Conservation (phyloP, 2,329 filamentous ascomycete species). For the Gnomoniopsis smithogilvyi region DNA sequence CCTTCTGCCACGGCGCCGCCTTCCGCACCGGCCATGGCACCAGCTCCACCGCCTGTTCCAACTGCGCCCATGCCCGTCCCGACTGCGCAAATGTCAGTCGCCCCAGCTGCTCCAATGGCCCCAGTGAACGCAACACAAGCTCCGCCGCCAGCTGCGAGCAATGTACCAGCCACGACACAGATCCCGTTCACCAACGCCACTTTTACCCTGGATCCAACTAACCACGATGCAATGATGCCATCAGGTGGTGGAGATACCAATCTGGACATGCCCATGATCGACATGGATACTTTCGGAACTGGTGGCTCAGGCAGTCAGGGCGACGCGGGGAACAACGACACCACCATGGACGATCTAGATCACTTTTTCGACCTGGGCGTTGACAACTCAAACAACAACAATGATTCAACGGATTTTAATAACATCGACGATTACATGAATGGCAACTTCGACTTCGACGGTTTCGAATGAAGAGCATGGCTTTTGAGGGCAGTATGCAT, state of each 20-base stretch:
- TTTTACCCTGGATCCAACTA: constrained; percentile 14
- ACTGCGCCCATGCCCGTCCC: background rate
- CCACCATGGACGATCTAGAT: constrained; percentile 34
- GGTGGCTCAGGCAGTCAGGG: constrained; percentile 10
- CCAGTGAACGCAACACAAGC: background rate
- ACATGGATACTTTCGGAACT: constrained; percentile 3
- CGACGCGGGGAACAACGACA: constrained; percentile 25
- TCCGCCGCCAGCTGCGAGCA: background rate
- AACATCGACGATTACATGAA: constrained; percentile 15
- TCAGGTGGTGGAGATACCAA: background rate
- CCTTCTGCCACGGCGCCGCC: constrained; percentile 7
- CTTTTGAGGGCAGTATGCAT: too few species aligned
- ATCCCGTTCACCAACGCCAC: constrained; percentile 18
- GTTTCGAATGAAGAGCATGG: background rate
- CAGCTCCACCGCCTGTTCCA: background rate
- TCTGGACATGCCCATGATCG: constrained; percentile 11
- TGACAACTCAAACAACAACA: constrained; percentile 34
- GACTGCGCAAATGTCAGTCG: background rate
- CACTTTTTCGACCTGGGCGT: constrained; percentile 46
- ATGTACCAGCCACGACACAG: background rate
- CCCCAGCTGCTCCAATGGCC: constrained; percentile 4
- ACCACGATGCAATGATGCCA: constrained; percentile 2
- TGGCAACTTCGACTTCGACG: constrained; percentile 12
- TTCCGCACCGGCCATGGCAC: background rate
- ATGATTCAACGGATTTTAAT: constrained; percentile 22